Conservation (phyloP, 2,329 filamentous ascomycete genomes). For the Fonsecaea multimorphosa region DNA sequence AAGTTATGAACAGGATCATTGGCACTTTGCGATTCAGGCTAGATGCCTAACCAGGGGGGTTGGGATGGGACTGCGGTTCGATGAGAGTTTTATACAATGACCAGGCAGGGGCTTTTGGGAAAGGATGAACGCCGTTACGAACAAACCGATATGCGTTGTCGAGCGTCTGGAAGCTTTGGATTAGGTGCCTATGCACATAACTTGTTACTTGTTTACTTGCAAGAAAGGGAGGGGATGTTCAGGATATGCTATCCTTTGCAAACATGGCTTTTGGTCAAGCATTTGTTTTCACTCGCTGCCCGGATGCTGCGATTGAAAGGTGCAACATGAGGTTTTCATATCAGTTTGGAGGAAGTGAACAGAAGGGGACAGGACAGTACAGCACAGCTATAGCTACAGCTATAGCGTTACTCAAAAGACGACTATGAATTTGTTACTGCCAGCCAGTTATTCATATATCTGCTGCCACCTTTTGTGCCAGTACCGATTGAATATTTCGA, state of each 20-base stretch:
- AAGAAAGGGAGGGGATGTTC: not conserved
- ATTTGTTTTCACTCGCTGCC: conserved; percentile 1
- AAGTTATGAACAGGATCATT: not conserved
- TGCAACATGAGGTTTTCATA: not conserved
- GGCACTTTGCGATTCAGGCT: not conserved
- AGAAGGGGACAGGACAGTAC: not conserved
- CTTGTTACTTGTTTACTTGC: not conserved
- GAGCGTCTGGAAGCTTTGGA: conserved; percentile 6
- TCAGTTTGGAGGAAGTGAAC: not conserved
- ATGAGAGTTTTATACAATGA: not conserved
- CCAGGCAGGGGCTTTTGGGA: not conserved
- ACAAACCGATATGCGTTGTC: conserved; percentile 1
- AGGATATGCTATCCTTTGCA: not conserved
- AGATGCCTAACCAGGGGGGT: not conserved
- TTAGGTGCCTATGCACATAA: conserved; percentile 2
- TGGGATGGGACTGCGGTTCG: conserved; percentile 3
- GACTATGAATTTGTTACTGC: not conserved
- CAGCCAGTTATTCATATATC: not conserved
- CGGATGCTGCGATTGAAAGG: not conserved
- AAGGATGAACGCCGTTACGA: conserved; percentile 6
- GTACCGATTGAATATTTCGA: not conserved
- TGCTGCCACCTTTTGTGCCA: no score
- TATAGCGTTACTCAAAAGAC: not conserved
- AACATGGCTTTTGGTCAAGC: not conserved
- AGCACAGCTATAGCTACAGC: not conserved